Evolutionary conservation across 257 asterid genomes (phyloP).

Genomic region (Nicotiana otophora): DNA sequence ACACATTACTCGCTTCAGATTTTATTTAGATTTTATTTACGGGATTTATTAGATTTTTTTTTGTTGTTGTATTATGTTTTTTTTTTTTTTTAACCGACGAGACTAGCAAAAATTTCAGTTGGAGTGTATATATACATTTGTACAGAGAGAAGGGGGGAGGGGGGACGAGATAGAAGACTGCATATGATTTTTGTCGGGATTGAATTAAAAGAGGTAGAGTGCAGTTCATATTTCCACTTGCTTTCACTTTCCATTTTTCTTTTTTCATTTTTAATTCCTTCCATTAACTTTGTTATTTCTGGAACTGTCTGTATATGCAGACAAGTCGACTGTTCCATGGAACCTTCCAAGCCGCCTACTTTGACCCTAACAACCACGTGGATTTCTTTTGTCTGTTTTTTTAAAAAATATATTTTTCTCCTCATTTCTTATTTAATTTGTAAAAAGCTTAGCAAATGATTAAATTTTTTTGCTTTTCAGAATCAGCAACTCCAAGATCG

Average conservation of each 20-base stretch:
- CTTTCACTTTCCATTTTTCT: neutral
- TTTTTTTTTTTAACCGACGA: too few relatives aligned
- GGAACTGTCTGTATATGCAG: neutral
- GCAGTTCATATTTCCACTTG: constrained; percentile 16
- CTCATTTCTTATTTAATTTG: neutral
- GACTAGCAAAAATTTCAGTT: too few relatives aligned
- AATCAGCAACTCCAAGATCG: neutral
- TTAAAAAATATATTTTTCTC: too few relatives aligned
- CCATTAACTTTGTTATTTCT: neutral
- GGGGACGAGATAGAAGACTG: neutral
- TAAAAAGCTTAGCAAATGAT: neutral
- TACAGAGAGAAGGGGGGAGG: too few relatives aligned
- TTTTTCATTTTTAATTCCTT: neutral
- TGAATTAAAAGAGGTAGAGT: neutral
- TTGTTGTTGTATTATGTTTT: too few relatives aligned
- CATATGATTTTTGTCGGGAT: constrained; percentile 8
- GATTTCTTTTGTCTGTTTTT: neutral
- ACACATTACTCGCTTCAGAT: too few relatives aligned
- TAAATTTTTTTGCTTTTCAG: neutral
- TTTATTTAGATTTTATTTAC: too few relatives aligned
- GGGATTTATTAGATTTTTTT: too few relatives aligned
- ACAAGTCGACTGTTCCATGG: neutral
- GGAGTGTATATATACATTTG: too few relatives aligned
- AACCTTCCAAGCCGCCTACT: constrained; percentile 31
- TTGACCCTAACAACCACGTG: constrained; percentile 27